Evolutionary conservation across 2,329 filamentous ascomycete genomes (phyloP), one percentile per base, ranked within the genome.

Genomic region (Cryphonectria naterciae): DNA sequence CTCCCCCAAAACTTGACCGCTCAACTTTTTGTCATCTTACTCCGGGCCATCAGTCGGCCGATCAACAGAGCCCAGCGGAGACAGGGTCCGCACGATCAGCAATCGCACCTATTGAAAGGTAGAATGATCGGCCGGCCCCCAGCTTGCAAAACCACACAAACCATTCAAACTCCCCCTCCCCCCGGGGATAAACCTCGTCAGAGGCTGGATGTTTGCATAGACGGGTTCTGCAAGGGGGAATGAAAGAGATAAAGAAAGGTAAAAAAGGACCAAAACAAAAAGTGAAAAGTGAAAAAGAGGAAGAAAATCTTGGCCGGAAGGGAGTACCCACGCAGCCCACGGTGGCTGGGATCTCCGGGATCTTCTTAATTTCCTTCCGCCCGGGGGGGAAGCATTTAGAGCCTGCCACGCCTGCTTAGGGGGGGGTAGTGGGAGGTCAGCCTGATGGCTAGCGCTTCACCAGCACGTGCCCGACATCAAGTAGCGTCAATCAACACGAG

Each of bases 301-400:
- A 56, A 6, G 13, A 19, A 28, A 19, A 15, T 35, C 25, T 28
- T 15, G 25, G 54, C 54, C 46, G 13, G 54, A 19, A 19, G 32
- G 32, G 54, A 58, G 35, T 13, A 58, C 54, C 46, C 46, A 49
- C 22, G 22, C 46, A 4, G 8, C 46, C 46, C 25, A 58, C 6
- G 25, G 54, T 32, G 54, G 54, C 54, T 58, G 54, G 54, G 52
- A 28, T 56, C 52, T 19, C 35, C 25, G 54, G 54, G 54, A 32
- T 58, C 54, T 58, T 58, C 15, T 28, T 56, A 56, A 56, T 56
- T 56, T 56, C 52, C 52, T 28, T 56, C 52, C 52, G 52, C 52
- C 52, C 52, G 52, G 52, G 52, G 52, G 52, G 52, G 32, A 32
- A 28, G 46, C 46, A 22, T n/a, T 49, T n/a, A 49, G 46, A n/a